phyloP scores from a whole-genome alignment of 108 stramenopile species.

The Nannochloropsis salina region DNA sequence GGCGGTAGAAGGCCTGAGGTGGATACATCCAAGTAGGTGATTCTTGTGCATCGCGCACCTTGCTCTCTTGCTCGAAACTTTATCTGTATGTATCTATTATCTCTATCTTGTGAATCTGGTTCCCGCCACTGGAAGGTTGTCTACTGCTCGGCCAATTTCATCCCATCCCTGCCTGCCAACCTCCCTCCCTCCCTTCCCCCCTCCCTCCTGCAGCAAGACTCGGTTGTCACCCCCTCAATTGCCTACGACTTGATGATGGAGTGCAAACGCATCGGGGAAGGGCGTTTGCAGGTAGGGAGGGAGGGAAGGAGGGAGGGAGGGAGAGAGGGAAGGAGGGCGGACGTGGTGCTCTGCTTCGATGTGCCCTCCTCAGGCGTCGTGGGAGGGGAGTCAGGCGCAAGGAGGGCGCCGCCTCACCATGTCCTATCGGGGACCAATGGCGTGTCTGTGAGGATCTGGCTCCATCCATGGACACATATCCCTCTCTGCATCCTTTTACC shows the following conservation, averaged over 20 bases:
- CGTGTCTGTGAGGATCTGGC: too few species aligned
- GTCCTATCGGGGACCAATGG: too few species aligned
- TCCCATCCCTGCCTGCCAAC: too few species aligned
- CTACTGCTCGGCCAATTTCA: too few species aligned
- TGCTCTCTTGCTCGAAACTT: neutral
- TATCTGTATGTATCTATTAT: neutral
- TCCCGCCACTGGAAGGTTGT: neutral
- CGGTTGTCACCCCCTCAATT: constrained; percentile 16
- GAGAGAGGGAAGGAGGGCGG: neutral
- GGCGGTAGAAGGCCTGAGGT: neutral
- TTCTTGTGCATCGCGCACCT: neutral
- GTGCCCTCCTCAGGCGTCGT: neutral
- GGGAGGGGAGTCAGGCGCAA: neutral
- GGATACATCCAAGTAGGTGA: neutral
- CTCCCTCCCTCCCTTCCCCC: too few species aligned
- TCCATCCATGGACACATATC: too few species aligned
- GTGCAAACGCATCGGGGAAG: constrained; percentile 20
- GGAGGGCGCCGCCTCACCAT: neutral
- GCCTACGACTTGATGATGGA: constrained; percentile 25
- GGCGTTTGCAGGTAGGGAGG: constrained; percentile 11
- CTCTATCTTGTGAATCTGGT: neutral
- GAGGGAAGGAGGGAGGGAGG: neutral
- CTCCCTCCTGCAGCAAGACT: constrained; percentile 24
- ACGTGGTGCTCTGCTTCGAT: neutral
- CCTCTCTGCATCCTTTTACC: neutral